phyloP scores from a whole-genome alignment of 768 basidiomycete genomes.

The Boletus patriciae region DNA sequence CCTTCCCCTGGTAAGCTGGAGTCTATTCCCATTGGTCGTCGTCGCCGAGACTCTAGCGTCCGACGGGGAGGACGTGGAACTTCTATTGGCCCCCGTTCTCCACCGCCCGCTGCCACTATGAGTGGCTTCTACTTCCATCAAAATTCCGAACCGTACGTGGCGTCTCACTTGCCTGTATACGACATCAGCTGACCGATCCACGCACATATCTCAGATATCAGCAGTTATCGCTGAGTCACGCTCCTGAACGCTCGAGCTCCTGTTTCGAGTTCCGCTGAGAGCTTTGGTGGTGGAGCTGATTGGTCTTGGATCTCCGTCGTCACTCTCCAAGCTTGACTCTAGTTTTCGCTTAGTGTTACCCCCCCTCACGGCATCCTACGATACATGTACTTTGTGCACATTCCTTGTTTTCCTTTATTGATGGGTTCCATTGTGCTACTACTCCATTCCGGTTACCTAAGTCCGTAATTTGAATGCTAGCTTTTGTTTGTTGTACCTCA shows the following conservation, averaged over 20 bases:
- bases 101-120: conserved; percentile 67
- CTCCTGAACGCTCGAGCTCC: conserved; percentile 69
- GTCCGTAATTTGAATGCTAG: neutral
- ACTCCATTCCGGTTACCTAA: neutral
- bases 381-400: conserved; percentile 20
- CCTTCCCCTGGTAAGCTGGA: conserved; percentile 39
- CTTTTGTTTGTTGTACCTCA: too few species aligned
- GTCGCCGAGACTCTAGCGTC: conserved; percentile 48
- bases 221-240: conserved; percentile 78
- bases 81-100: conserved; percentile 46
- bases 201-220: conserved; percentile 63
- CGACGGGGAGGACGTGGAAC: conserved; percentile 47
- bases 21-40: conserved; percentile 37
- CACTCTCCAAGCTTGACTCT: conserved; percentile 9
- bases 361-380: conserved; percentile 11
- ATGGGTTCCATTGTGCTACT: neutral
- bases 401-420: conserved; percentile 10
- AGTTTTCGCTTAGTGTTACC: conserved; percentile 22
- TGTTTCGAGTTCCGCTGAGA: conserved; percentile 84
- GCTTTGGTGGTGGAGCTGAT: conserved; percentile 5
- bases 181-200: conserved; percentile 9
- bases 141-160: conserved; percentile 87
- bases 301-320: neutral
- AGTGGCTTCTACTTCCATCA: conserved; percentile 92
- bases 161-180: conserved; percentile 1